These are phyloP conservation scores for Plantago lanceolata DNA, from an alignment of 305 asterid genomes.

Conservation along the genomic window DNA sequence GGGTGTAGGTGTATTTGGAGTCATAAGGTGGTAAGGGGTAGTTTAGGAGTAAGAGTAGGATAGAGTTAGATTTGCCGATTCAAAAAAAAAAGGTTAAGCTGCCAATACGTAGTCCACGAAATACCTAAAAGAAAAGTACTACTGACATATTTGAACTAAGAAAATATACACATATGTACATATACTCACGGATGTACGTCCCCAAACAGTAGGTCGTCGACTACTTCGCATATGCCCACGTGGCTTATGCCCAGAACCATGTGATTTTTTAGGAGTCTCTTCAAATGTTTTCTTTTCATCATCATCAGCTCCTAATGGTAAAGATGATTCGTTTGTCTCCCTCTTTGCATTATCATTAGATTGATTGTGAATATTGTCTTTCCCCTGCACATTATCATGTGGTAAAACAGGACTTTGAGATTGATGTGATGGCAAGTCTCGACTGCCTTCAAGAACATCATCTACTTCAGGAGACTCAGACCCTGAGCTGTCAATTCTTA, in stretches of 20 bases:
- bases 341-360: constrained; percentile 31
- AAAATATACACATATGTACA: too few species aligned
- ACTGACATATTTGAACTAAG: constrained; percentile 16
- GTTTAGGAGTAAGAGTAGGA: too few species aligned
- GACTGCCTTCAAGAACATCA: constrained; percentile 29
- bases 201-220: constrained; percentile 55
- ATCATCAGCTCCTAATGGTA: constrained; percentile 33
- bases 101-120: constrained; percentile 7
- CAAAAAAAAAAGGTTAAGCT: too few species aligned
- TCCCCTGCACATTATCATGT: too few species aligned
- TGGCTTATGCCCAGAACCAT: constrained; percentile 29
- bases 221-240: constrained; percentile 40
- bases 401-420: constrained; percentile 32
- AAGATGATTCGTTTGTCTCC: constrained; percentile 31
- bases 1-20: too few species aligned
- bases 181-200: constrained; percentile 74
- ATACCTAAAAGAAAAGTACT: constrained; percentile 3
- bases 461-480: constrained; percentile 40
- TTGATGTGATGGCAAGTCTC: constrained; percentile 33
- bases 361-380: too few species aligned
- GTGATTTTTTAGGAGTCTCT: constrained; percentile 35
- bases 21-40: too few species aligned
- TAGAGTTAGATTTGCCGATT: too few species aligned
- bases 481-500: constrained; percentile 43
- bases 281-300: too few species aligned